These are phyloP conservation scores for Solanum bulbocastanum DNA, from an alignment of 257 asterid genomes.

Conservation along the genomic window DNA sequence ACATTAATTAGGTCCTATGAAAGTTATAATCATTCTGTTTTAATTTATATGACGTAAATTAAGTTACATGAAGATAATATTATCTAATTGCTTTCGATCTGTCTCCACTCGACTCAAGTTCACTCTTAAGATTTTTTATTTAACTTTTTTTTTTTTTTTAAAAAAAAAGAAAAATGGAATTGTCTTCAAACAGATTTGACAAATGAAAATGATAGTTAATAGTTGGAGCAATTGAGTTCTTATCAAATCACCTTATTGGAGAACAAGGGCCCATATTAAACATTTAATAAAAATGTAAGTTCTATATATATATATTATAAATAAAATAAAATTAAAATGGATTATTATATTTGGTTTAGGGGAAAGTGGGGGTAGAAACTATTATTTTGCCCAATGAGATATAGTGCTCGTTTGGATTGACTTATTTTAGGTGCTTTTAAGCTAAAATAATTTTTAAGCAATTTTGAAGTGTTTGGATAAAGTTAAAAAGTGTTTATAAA, in stretches of 20 bases:
- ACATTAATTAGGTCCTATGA: not conserved
- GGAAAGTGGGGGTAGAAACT: not conserved
- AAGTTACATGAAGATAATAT: accelerated
- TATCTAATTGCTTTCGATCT: not conserved
- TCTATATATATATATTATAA: not conserved
- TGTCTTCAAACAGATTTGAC: not conserved
- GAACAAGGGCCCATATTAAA: not conserved
- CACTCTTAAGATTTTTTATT: no score
- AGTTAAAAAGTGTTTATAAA: no score
- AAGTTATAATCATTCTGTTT: not conserved
- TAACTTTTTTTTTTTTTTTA: no score
- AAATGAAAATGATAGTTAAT: not conserved
- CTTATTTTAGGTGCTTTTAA: no score
- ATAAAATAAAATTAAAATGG: not conserved
- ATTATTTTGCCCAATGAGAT: not conserved
- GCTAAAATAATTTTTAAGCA: no score
- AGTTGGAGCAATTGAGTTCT: not conserved
- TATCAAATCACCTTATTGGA: not conserved
- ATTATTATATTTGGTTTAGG: not conserved
- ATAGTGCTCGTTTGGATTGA: not conserved
- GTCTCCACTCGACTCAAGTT: not conserved
- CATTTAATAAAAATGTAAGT: not conserved
- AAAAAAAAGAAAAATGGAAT: no score
- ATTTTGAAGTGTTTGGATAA: no score
- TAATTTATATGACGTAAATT: not conserved